Conservation (phyloP, 148 eudicot genomes). For the Oxyria digyna region DNA sequence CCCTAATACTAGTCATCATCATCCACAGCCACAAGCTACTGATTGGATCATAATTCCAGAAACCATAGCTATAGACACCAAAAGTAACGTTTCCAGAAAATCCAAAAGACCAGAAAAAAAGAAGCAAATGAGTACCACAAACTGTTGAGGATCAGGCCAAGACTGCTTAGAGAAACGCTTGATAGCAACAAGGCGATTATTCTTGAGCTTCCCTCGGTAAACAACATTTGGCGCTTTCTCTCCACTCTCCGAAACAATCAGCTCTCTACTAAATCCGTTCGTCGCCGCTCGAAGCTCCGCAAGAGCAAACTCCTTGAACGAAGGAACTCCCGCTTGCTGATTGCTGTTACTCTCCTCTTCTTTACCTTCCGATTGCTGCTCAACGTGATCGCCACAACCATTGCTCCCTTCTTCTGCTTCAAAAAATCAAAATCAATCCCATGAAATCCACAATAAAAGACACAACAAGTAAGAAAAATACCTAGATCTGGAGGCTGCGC, state of each 20-base stretch:
- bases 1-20: neutral
- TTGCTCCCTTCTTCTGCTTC: conserved; percentile 6
- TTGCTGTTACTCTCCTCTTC: conserved; percentile 21
- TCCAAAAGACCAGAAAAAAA: neutral
- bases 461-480: conserved; percentile 3
- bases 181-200: conserved; percentile 33
- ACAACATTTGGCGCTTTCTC: conserved; percentile 52
- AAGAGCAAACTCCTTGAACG: conserved; percentile 34
- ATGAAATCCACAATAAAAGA: conserved; percentile 5
- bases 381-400: neutral
- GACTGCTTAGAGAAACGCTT: conserved; percentile 48
- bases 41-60: conserved; percentile 2
- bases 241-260: conserved; percentile 51
- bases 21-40: neutral
- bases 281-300: conserved; percentile 38
- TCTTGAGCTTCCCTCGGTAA: conserved; percentile 37
- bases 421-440: neutral
- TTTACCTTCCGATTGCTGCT: conserved; percentile 23
- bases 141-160: conserved; percentile 55
- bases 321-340: conserved; percentile 11
- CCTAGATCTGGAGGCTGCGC: conserved; percentile 33
- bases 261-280: conserved; percentile 36
- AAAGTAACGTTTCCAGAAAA: neutral
- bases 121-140: conserved; percentile 23
- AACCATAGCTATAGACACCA: conserved; percentile 1